These are phyloP conservation scores for Lasiosphaeria ovina DNA, from an alignment of 495 filamentous ascomycete species.

Conservation along the genomic window DNA sequence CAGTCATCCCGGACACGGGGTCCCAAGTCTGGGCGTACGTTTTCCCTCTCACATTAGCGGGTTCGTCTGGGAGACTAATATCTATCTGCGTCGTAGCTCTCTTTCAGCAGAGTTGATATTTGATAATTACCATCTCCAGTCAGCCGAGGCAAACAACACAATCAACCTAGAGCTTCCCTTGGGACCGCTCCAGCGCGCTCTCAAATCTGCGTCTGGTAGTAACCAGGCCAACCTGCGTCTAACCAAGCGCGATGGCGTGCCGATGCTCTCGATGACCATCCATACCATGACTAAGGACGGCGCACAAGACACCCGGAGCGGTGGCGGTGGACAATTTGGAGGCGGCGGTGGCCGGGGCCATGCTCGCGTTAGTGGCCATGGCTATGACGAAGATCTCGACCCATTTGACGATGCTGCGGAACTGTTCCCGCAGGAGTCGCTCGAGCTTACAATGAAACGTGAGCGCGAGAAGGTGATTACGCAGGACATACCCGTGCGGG, in stretches of 20 bases:
- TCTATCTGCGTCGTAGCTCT: slow-evolving; percentile 35
- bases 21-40: slow-evolving; percentile 97
- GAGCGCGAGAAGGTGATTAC: slow-evolving; percentile 85
- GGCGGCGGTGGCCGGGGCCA: slow-evolving; percentile 15
- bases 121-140: slow-evolving; percentile 82
- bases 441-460: slow-evolving; percentile 49
- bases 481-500: slow-evolving; percentile 93
- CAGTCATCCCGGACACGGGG: slow-evolving; percentile 87
- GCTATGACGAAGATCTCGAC: slow-evolving; percentile 34
- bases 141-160: slow-evolving; percentile 71
- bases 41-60: slow-evolving; percentile 2
- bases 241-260: slow-evolving; percentile 85
- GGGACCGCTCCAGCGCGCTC: slow-evolving; percentile 72
- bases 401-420: slow-evolving; percentile 40
- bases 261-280: slow-evolving; percentile 83
- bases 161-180: slow-evolving; percentile 96
- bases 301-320: slow-evolving; percentile 19
- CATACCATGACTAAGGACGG: slow-evolving; percentile 55
- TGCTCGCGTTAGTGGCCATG: slow-evolving; percentile 15
- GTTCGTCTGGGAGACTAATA: not conserved
- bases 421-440: slow-evolving; percentile 45
- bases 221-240: slow-evolving; percentile 78
- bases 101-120: slow-evolving; percentile 76
- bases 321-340: slow-evolving; percentile 25
- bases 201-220: slow-evolving; percentile 77